A percentile compares a stretch with the other conserved stretches of the same genome.
These are phyloP conservation scores for Nicotiana tabacum DNA, from an alignment of 257 asterid genomes.

Conservation along the genomic window DNA sequence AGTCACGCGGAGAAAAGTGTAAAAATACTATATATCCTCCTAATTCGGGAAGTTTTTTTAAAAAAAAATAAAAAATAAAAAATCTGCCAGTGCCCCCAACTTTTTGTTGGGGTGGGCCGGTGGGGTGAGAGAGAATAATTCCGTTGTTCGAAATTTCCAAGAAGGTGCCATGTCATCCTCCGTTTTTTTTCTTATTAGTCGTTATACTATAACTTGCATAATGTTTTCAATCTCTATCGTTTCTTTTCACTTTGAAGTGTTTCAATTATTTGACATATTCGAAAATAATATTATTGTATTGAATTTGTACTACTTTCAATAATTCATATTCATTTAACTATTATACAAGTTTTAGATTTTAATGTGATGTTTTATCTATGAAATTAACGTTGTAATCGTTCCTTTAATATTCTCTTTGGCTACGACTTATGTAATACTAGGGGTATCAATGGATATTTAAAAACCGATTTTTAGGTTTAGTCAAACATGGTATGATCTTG, in stretches of 20 bases:
- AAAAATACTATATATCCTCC: too few relatives aligned
- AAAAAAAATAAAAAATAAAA: too few relatives aligned
- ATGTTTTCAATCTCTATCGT: neutral
- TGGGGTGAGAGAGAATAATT: neutral
- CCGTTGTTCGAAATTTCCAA: neutral
- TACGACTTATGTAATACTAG: neutral
- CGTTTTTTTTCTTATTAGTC: neutral
- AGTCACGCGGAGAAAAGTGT: too few relatives aligned
- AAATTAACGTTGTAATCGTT: neutral
- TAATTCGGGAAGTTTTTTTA: too few relatives aligned
- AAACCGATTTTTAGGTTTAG: too few relatives aligned
- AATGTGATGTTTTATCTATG: neutral
- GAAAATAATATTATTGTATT: too few relatives aligned
- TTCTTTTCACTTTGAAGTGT: neutral
- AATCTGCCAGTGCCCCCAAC: too few relatives aligned
- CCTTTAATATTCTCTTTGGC: neutral
- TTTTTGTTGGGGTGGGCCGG: too few relatives aligned
- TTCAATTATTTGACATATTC: neutral
- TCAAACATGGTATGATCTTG: neutral
- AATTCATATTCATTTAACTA: neutral
- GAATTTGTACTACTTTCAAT: neutral
- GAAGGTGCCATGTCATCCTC: neutral
- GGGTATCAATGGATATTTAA: too few relatives aligned
- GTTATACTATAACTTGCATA: neutral
- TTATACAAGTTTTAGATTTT: neutral